Percentiles rank a stretch among this genome's conserved stretches.
These are phyloP conservation scores for Scutellaria minor DNA, from an alignment of 257 asterid genomes.

Conservation along the genomic window DNA sequence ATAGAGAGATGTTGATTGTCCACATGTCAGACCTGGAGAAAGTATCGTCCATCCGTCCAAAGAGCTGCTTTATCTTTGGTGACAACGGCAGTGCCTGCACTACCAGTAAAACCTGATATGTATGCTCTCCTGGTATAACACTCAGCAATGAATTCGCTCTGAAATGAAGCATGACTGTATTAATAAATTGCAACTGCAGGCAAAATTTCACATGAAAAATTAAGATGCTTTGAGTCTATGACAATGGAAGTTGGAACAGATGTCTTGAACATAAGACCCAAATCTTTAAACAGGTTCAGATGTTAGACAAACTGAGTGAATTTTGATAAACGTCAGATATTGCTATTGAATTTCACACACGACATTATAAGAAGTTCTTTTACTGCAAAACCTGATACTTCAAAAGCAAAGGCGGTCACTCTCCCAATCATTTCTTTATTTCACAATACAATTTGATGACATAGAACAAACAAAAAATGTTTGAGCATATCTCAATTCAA, in stretches of 20 bases:
- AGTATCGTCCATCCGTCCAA: slow-evolving; percentile 98
- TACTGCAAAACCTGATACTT: background rate
- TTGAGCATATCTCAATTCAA: too few relatives aligned
- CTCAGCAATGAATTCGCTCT: slow-evolving; percentile 97
- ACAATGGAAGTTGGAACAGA: background rate
- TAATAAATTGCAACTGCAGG: slow-evolving; percentile 30
- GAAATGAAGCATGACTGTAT: slow-evolving; percentile 33
- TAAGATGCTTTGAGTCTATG: slow-evolving; percentile 18
- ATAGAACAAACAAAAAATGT: background rate
- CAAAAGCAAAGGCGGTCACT: background rate
- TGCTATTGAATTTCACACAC: background rate
- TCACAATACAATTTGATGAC: background rate
- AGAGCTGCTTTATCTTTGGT: slow-evolving; percentile 96
- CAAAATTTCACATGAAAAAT: slow-evolving; percentile 9
- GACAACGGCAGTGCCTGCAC: slow-evolving; percentile 97
- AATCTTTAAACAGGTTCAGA: background rate
- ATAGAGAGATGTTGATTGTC: background rate
- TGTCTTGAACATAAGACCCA: slow-evolving; percentile 10
- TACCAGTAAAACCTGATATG: slow-evolving; percentile 94
- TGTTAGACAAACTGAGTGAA: background rate
- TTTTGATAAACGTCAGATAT: background rate
- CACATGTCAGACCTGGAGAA: slow-evolving; percentile 71
- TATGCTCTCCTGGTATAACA: slow-evolving; percentile 90
- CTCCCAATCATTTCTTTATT: background rate
- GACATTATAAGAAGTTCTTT: background rate